A percentile compares a stretch with the other conserved stretches of the same genome.
Conservation (phyloP, 495 filamentous ascomycete species). For the Hypoxylon crocopeplum region DNA sequence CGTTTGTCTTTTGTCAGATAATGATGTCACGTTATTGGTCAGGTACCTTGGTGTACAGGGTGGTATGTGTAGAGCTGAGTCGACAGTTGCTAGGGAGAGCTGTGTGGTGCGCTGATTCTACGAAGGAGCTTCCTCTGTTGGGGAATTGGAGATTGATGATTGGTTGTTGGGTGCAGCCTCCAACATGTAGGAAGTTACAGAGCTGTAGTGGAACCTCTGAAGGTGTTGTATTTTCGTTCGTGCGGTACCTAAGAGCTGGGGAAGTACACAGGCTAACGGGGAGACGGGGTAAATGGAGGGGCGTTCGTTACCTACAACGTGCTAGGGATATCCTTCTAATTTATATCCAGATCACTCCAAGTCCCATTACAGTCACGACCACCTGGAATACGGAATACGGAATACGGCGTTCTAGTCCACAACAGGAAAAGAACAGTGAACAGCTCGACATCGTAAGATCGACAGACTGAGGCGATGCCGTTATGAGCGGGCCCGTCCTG, state of each 20-base stretch:
- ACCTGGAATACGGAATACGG: constrained; percentile 1
- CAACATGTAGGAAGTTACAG: too few relatives aligned
- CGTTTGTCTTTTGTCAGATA: neutral
- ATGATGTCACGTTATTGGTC: constrained; percentile 20
- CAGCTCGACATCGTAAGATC: constrained; percentile 30
- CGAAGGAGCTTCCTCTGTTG: constrained; percentile 1
- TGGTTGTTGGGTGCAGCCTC: neutral
- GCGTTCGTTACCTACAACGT: too few relatives aligned
- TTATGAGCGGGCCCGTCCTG: neutral
- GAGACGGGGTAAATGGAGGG: too few relatives aligned
- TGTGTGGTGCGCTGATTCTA: neutral
- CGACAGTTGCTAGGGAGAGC: constrained; percentile 17
- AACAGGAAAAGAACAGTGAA: neutral
- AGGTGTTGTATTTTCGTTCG: too few relatives aligned
- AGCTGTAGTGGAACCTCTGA: constrained; percentile 3
- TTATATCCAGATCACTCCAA: too few relatives aligned
- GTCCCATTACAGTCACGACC: too few relatives aligned
- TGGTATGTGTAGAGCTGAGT: constrained; percentile 17
- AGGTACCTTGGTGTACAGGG: neutral
- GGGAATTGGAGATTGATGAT: neutral
- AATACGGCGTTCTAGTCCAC: too few relatives aligned
- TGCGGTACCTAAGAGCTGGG: too few relatives aligned
- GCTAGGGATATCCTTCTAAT: too few relatives aligned
- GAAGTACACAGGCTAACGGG: too few relatives aligned
- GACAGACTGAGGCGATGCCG: constrained; percentile 21